Evolutionary conservation across 768 basidiomycete species (phyloP), one percentile per base, ranked within the genome.

Genomic region (Dentipellis sp.): DNA sequence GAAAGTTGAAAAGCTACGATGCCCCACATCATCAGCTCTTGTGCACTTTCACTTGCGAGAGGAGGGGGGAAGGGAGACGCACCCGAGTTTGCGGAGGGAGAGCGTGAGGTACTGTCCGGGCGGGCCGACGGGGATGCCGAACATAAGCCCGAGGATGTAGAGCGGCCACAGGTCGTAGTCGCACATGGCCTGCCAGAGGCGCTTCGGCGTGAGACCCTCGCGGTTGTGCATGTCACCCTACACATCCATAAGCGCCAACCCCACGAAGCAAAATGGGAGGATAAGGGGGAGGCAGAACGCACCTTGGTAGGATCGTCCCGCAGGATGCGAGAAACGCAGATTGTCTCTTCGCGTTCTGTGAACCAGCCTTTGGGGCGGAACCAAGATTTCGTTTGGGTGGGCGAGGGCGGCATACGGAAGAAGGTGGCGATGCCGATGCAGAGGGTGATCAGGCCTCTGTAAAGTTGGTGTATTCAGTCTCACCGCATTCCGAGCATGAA

Each of bases 221-320:
- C 85, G 78, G 58, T 86, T 86, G 67, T 84, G 83, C 85, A 86
- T 84, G 56, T 83, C 81, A 1, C 78, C 78, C 76, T 80, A 34
- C 14, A 4, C 14, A n/a, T 19, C 10, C 29, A 6, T 29, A 3
- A 29, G 29, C 29, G 29, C 29, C 29, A 29, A 6, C 6, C 6
- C 3, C 3, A 29, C 29, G 6, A 29, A 29, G 29, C 29, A 6
- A 29, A 29, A 11, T 12, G 52, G 40, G 23, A n/a, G 35, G 12
- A 35, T 1, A 10, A 2, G 22, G 6, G 29, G 29, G 6, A 29
- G 29, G 14, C 10, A 45, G 16, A 4, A 45, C 60, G 1, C 17
- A 74, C 78, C 69, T 83, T 84, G 8, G 76, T 74, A 3, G 83
- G 82, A 63, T 84, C 82, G 64, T 84, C 83, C 7, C 83, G 73